Conservation (phyloP, 164 flowering plant genomes). For the Platanus orientalis region DNA sequence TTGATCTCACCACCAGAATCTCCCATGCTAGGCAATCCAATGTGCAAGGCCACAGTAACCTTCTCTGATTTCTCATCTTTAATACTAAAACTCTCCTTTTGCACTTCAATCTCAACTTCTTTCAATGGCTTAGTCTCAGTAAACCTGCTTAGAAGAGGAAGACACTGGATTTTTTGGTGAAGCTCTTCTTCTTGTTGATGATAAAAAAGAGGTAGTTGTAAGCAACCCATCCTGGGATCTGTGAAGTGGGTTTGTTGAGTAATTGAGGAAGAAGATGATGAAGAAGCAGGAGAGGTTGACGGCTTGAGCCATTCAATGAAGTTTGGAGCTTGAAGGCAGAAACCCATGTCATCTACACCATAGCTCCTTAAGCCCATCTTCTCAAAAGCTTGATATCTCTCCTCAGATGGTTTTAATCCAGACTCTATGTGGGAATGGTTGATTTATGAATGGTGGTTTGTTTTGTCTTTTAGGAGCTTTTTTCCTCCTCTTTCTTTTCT, state of each 20-base stretch:
- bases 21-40: constrained; percentile 55
- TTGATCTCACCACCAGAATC: constrained; percentile 18
- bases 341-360: constrained; percentile 30
- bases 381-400: constrained; percentile 11
- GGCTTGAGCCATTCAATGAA: constrained; percentile 88
- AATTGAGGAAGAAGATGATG: constrained; percentile 12
- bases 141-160: constrained; percentile 60
- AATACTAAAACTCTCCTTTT: constrained; percentile 10
- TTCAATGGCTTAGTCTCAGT: constrained; percentile 33
- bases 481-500: not conserved
- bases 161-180: constrained; percentile 30
- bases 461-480: constrained; percentile 29
- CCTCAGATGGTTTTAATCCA: constrained; percentile 26
- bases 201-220: constrained; percentile 21
- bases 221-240: constrained; percentile 14
- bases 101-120: constrained; percentile 25
- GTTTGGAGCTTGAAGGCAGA: constrained; percentile 41
- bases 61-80: constrained; percentile 41
- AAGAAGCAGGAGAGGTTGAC: constrained; percentile 23
- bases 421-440: constrained; percentile 31
- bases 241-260: constrained; percentile 12
- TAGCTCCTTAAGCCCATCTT: constrained; percentile 36
- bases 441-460: constrained; percentile 30
- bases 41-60: constrained; percentile 58
- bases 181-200: constrained; percentile 13